Evolutionary conservation across 108 stramenopile genomes (phyloP), one percentile per base, ranked within the genome.

Genomic region (Nitzschia palea): DNA sequence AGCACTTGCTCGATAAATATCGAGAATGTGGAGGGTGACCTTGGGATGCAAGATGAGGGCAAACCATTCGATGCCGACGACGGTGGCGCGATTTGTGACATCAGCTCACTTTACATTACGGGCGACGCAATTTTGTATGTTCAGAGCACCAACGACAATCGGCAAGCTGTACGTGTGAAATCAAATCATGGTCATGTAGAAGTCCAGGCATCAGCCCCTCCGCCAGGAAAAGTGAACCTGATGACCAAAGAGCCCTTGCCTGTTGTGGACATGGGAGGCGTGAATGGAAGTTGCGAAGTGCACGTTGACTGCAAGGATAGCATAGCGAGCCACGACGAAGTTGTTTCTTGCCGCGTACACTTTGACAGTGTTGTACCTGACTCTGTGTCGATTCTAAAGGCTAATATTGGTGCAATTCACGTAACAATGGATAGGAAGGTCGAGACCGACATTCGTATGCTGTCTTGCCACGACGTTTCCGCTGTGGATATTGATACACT

Each of bases 271-370:
- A 67, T 95, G 20, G 87, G 89, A 52, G 90, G 93, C n/a, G 88
- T 91, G 35, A 95, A 95, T 71, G 93, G 90, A 40, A 88, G 85
- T 57, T 91, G 85, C 58, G 90, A 95, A 68, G 82, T 91, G 18
- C 53, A 18, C 5, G 47, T 80, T 36, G 10, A 47, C 3, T 1
- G 34, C 27, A 48, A 2, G 14, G 2, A 65, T 10, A 44, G 45
- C 17, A 14, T 10, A 18, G 27, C 20, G 3, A 44, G 59, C 61
- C 43, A 42, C 29, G 55, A 62, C 35, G 61, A 70, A 30, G 47
- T 69, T 55, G 44, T 40, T 4, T 37, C 71, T 60, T 62, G 83
- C 65, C 72, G 77, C 8, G 77, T 92, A 8, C 94, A 95, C 62
- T 78, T 92, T 62, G 94, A 95, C 62, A 81, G 86, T 23, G 55